Evolutionary conservation across 768 basidiomycete species (phyloP).

Genomic region (Russula virescens): DNA sequence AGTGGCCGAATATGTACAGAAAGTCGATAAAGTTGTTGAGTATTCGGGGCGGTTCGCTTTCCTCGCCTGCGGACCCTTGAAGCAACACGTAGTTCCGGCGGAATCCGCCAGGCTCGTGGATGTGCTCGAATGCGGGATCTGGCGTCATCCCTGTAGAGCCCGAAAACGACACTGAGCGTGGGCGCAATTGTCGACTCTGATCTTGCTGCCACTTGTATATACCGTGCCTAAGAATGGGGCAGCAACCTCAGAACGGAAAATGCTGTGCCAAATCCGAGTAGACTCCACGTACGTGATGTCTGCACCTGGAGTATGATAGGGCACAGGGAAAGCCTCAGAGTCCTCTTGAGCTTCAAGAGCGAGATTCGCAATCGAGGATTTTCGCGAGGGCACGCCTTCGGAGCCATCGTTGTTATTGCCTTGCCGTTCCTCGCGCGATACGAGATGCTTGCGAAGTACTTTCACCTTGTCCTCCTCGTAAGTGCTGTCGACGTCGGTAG

Average conservation of each 20-base stretch:
- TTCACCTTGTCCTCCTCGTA: constrained; percentile 81
- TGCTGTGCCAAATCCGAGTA: not conserved
- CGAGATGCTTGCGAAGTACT: constrained; percentile 74
- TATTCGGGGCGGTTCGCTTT: constrained; percentile 43
- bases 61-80: constrained; percentile 56
- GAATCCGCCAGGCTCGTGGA: constrained; percentile 94
- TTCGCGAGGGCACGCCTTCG: constrained; percentile 30
- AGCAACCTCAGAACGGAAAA: not conserved
- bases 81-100: constrained; percentile 80
- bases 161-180: constrained; percentile 66
- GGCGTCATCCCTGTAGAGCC: constrained; percentile 45
- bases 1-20: constrained; percentile 91
- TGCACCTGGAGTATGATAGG: constrained; percentile 80
- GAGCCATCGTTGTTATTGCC: constrained; percentile 29
- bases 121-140: constrained; percentile 84
- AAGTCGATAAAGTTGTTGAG: constrained; percentile 91
- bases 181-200: constrained; percentile 53
- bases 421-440: constrained; percentile 60
- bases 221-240: constrained; percentile 50
- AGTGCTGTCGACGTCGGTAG: constrained; percentile 49
- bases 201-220: constrained; percentile 95
- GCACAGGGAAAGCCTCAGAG: constrained; percentile 77
- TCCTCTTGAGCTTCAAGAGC: constrained; percentile 36
- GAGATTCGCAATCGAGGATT: constrained; percentile 26
- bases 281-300: constrained; percentile 77